phyloP scores from a whole-genome alignment of 805 yeast genomes.

The Debaryomyces maramus region DNA sequence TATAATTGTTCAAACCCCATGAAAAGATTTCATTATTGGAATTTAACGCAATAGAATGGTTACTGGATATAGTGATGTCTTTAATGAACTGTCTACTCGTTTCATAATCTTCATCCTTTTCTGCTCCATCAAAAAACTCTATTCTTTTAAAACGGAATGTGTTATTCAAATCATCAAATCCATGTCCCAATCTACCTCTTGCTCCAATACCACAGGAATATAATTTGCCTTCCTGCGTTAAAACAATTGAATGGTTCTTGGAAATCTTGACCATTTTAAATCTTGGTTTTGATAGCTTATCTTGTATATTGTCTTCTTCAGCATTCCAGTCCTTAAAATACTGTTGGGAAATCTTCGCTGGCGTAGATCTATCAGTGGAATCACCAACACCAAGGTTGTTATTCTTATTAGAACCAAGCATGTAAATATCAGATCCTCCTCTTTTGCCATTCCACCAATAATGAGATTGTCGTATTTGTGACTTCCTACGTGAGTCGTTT shows the following conservation, averaged over 20 bases:
- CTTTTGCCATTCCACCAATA: conserved; percentile 46
- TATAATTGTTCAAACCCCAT: conserved; percentile 75
- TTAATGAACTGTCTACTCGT: conserved; percentile 18
- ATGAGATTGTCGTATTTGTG: conserved; percentile 5
- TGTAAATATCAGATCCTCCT: conserved; percentile 59
- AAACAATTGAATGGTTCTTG: conserved; percentile 61
- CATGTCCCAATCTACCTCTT: conserved; percentile 70
- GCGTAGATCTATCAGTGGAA: conserved; percentile 46
- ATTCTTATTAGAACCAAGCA: conserved; percentile 64
- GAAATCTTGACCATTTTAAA: conserved; percentile 53
- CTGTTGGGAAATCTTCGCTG: conserved; percentile 36
- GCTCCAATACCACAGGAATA: conserved; percentile 67
- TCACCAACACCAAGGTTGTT: conserved; percentile 68
- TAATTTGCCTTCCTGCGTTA: conserved; percentile 57
- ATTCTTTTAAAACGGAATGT: conserved; percentile 48
- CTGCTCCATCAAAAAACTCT: conserved; percentile 25
- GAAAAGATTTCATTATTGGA: conserved; percentile 55
- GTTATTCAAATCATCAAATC: conserved; percentile 33
- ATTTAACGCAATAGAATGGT: conserved; percentile 65
- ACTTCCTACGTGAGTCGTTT: neutral
- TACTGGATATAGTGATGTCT: conserved; percentile 55
- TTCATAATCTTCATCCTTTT: conserved; percentile 13
- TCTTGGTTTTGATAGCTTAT: conserved; percentile 36
- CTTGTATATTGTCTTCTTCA: conserved; percentile 11
- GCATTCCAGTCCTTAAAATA: conserved; percentile 17